Evolutionary conservation across 2,329 filamentous ascomycete species (phyloP).

Genomic region (Exserohilum rostratum): DNA sequence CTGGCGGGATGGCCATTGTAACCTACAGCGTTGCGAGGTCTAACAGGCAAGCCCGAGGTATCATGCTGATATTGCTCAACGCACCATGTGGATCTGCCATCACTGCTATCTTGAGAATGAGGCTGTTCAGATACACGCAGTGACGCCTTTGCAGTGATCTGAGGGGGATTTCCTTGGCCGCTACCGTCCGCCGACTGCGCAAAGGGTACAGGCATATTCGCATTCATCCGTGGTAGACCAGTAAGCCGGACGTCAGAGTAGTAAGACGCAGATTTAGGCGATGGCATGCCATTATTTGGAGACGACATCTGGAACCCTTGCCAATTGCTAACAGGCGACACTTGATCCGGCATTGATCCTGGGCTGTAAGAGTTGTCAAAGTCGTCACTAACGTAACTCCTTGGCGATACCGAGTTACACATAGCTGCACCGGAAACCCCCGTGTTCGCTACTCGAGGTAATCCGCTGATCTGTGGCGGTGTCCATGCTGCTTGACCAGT

Average conservation of each 20-base stretch:
- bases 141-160: not conserved
- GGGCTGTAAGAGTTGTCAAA: slow-evolving; percentile 15
- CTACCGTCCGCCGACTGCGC: not conserved
- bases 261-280: not conserved
- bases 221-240: not conserved
- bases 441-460: slow-evolving; percentile 2
- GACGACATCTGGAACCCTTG: not conserved
- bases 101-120: slow-evolving; percentile 15
- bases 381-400: slow-evolving; percentile 27
- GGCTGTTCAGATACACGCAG: slow-evolving; percentile 11
- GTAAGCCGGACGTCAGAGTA: not conserved
- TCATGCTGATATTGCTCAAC: not conserved
- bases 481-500: slow-evolving; percentile 1
- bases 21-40: not conserved
- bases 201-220: not conserved
- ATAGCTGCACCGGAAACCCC: slow-evolving; percentile 17
- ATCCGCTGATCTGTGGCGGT: not conserved
- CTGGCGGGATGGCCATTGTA: not conserved
- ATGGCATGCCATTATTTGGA: not conserved
- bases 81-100: slow-evolving; percentile 13
- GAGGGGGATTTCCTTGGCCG: not conserved
- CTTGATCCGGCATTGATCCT: slow-evolving; percentile 6
- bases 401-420: slow-evolving; percentile 25
- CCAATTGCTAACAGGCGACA: slow-evolving; percentile 11
- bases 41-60: not conserved